Evolutionary conservation across 768 basidiomycete species (phyloP).

Genomic region (Xerocomellus amylosporus): DNA sequence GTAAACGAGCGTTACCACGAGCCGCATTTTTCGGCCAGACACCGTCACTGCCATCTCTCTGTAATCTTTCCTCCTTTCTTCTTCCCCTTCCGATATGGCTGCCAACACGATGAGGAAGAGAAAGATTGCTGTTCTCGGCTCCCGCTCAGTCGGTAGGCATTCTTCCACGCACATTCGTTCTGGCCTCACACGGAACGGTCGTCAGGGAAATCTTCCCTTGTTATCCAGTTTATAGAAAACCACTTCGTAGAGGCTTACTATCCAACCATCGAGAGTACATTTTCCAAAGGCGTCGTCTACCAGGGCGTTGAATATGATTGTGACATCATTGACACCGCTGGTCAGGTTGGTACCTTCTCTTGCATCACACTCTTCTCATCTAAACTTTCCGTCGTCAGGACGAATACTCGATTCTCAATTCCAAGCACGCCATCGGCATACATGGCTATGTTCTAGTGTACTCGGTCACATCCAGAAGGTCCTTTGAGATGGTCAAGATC

Average conservation of each 20-base stretch:
- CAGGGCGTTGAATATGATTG: slow-evolving; percentile 92
- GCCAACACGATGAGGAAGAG: slow-evolving; percentile 62
- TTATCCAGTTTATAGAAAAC: slow-evolving; percentile 91
- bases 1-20: slow-evolving; percentile 31
- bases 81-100: slow-evolving; percentile 25
- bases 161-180: background rate
- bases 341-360: slow-evolving; percentile 62
- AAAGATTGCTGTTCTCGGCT: slow-evolving; percentile 85
- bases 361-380: slow-evolving; percentile 1
- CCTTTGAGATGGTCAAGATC: slow-evolving; percentile 93
- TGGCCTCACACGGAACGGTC: slow-evolving; percentile 19
- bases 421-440: slow-evolving; percentile 93
- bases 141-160: slow-evolving; percentile 80
- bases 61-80: slow-evolving; percentile 1
- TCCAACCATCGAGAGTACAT: slow-evolving; percentile 91
- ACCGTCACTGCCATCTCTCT: slow-evolving; percentile 12
- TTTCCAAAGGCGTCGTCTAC: slow-evolving; percentile 80
- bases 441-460: slow-evolving; percentile 98
- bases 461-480: slow-evolving; percentile 82
- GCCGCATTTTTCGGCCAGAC: slow-evolving; percentile 18
- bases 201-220: slow-evolving; percentile 92
- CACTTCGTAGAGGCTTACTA: slow-evolving; percentile 91
- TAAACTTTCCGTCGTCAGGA: slow-evolving; percentile 45
- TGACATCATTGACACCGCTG: slow-evolving; percentile 97
- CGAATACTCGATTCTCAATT: slow-evolving; percentile 91